phyloP scores from a whole-genome alignment of 306 rosid genomes.

The Cucurbita ficifolia region DNA sequence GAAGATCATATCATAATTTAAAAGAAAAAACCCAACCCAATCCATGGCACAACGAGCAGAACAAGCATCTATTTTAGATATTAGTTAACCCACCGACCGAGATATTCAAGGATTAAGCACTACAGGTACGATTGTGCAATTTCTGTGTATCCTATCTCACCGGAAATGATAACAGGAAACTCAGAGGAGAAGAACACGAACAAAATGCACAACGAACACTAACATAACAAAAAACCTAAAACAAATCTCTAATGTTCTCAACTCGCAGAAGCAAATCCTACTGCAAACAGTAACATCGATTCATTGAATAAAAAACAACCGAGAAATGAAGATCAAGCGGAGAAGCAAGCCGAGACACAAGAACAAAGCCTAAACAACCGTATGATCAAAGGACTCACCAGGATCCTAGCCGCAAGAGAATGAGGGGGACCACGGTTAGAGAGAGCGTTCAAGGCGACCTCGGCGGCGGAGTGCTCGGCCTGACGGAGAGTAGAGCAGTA shows the following conservation, averaged over 20 bases:
- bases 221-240: background rate
- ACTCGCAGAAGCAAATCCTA: background rate
- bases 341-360: background rate
- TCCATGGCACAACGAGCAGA: background rate
- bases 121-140: background rate
- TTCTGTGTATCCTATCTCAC: background rate
- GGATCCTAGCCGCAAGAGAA: conserved; percentile 92
- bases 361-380: conserved; percentile 13
- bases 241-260: background rate
- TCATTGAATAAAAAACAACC: background rate
- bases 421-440: conserved; percentile 94
- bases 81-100: background rate
- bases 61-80: background rate
- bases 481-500: conserved; percentile 94
- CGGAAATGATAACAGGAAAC: background rate
- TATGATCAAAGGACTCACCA: conserved; percentile 39
- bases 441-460: conserved; percentile 89
- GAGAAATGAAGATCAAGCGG: conserved; percentile 4
- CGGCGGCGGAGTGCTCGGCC: conserved; percentile 99
- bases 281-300: background rate
- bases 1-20: background rate
- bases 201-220: background rate
- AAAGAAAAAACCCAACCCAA: background rate
- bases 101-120: background rate
- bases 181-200: background rate